These are phyloP conservation scores for Artomyces pyxidatus DNA, from an alignment of 768 basidiomycete species.

Conservation along the genomic window DNA sequence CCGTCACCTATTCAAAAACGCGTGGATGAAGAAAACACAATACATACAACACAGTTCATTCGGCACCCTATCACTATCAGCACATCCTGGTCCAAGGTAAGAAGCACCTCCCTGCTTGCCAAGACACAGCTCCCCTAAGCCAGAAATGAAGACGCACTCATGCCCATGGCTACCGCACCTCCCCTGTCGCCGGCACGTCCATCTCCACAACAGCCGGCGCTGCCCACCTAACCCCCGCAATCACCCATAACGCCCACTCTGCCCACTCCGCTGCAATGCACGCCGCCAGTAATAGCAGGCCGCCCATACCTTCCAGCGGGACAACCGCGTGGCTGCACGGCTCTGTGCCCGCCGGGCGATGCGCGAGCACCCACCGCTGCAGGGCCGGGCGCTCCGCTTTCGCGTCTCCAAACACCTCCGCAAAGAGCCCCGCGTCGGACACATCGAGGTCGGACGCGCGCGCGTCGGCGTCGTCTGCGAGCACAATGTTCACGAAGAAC, in stretches of 20 bases:
- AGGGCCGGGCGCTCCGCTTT: no score
- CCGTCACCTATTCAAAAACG: no score
- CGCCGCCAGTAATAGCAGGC: no score
- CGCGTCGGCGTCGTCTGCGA: slow-evolving; percentile 20
- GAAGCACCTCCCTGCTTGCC: not conserved
- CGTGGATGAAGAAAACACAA: no score
- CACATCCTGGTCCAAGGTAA: not conserved
- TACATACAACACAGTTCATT: not conserved
- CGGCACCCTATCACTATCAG: not conserved
- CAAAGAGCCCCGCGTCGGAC: not conserved
- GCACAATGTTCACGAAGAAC: slow-evolving; percentile 40
- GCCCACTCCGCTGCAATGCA: no score
- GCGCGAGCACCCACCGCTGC: no score
- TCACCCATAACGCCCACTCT: not conserved
- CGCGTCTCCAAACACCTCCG: not conserved
- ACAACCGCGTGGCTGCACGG: not conserved
- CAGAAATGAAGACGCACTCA: not conserved
- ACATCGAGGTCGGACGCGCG: not conserved
- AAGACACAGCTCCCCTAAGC: not conserved
- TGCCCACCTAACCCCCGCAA: not conserved
- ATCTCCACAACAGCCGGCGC: not conserved
- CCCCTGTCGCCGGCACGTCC: not conserved
- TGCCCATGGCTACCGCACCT: not conserved
- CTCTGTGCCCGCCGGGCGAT: not conserved
- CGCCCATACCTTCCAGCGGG: not conserved